Conservation (phyloP, 768 basidiomycete species). For the Mycena rosella region DNA sequence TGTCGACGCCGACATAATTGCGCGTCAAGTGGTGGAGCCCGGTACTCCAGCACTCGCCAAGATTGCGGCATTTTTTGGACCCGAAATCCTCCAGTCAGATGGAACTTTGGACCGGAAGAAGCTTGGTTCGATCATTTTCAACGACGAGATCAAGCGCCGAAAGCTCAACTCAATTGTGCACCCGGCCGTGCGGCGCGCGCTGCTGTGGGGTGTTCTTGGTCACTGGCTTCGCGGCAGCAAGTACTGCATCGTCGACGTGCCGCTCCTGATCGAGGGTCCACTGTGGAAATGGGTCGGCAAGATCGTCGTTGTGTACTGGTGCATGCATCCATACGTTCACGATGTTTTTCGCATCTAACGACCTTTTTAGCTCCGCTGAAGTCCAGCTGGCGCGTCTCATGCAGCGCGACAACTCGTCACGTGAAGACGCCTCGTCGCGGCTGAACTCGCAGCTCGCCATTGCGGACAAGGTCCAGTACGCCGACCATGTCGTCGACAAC, state of each 20-base stretch:
- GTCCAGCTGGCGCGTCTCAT: conserved; percentile 89
- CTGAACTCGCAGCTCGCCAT: conserved; percentile 88
- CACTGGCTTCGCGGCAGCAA: conserved; percentile 85
- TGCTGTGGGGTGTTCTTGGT: conserved; percentile 75
- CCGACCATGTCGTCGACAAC: conserved; percentile 91
- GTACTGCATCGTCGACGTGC: conserved; percentile 90
- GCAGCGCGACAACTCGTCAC: conserved; percentile 75
- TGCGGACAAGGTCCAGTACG: conserved; percentile 82
- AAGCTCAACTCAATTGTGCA: conserved; percentile 90
- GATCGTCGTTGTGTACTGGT: conserved; percentile 96
- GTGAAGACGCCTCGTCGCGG: conserved; percentile 78
- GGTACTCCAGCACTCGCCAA: conserved; percentile 79
- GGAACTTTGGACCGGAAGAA: conserved; percentile 86
- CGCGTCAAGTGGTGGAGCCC: conserved; percentile 87
- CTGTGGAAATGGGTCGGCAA: conserved; percentile 87
- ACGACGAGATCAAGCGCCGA: conserved; percentile 76
- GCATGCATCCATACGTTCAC: conserved; percentile 37
- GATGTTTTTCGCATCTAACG: background rate
- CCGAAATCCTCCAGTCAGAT: conserved; percentile 70
- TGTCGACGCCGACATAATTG: conserved; percentile 93
- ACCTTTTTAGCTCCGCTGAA: conserved; percentile 72
- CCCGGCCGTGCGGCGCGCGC: conserved; percentile 87
- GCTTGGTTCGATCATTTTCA: conserved; percentile 89
- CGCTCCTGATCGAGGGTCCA: conserved; percentile 90
- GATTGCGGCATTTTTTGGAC: conserved; percentile 81